These are phyloP conservation scores for Euphorbia peplus DNA, from an alignment of 345 rosid genomes.

Conservation along the genomic window DNA sequence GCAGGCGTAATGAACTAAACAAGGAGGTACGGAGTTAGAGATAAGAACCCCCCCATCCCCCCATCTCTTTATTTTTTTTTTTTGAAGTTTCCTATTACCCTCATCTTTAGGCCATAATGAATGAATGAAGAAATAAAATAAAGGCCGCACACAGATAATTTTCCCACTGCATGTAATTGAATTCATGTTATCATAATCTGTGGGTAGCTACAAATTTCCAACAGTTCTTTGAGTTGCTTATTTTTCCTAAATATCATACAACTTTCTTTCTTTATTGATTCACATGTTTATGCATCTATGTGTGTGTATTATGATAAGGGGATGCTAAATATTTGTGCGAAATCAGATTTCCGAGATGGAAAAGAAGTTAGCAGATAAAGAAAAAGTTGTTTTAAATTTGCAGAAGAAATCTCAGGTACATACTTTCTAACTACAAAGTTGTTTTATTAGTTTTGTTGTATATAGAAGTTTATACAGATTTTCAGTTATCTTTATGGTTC, in stretches of 20 bases:
- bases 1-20: conserved; percentile 49
- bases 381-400: conserved; percentile 45
- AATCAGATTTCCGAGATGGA: conserved; percentile 54
- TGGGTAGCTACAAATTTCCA: background rate
- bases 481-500: background rate
- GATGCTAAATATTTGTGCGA: conserved; percentile 7
- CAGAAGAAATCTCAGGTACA: conserved; percentile 64
- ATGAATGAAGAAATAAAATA: too few species aligned
- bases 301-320: background rate
- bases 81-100: background rate
- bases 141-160: background rate
- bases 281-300: too few species aligned
- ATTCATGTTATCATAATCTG: background rate
- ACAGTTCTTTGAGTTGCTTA: conserved; percentile 1
- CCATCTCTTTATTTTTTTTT: too few species aligned
- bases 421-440: conserved; percentile 1
- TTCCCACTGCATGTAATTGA: background rate
- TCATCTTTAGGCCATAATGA: background rate
- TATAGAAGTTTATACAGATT: background rate
- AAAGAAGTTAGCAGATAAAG: conserved; percentile 46
- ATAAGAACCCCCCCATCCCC: too few species aligned
- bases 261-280: background rate
- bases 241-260: background rate
- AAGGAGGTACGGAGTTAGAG: conserved; percentile 46
- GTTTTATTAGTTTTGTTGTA: background rate